phyloP scores from a whole-genome alignment of 2,329 filamentous ascomycete species.

The Macrophomina tecta region DNA sequence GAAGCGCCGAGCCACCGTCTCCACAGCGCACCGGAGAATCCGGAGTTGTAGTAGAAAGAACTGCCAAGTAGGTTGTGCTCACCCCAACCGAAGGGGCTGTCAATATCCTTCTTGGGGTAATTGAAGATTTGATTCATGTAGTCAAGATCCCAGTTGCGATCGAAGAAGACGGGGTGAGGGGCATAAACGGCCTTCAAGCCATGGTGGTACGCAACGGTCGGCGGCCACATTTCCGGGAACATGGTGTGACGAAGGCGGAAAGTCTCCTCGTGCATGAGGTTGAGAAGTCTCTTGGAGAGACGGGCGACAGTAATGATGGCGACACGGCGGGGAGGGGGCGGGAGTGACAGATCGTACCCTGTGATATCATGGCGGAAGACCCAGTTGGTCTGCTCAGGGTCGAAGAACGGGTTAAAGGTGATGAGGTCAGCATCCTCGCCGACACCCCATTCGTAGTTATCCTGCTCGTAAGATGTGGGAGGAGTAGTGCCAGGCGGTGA shows the following conservation, averaged over 20 bases:
- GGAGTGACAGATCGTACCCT: constrained; percentile 63
- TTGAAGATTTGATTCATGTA: constrained; percentile 57
- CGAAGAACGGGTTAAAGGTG: constrained; percentile 79
- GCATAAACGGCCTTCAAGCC: constrained; percentile 80
- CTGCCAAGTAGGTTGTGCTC: constrained; percentile 59
- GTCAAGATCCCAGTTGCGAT: constrained; percentile 69
- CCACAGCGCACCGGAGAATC: constrained; percentile 56
- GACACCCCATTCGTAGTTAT: constrained; percentile 77
- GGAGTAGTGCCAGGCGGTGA: constrained; percentile 68
- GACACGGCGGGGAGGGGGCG: constrained; percentile 70
- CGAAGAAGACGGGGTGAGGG: constrained; percentile 80
- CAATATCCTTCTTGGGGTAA: constrained; percentile 51
- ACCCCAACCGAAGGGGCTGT: constrained; percentile 58
- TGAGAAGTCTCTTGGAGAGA: constrained; percentile 72
- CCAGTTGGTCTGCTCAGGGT: constrained; percentile 75
- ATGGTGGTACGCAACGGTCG: constrained; percentile 75
- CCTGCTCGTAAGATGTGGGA: constrained; percentile 63
- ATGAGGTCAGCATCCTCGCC: constrained; percentile 77
- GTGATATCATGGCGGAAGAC: constrained; percentile 71
- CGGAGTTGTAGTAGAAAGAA: constrained; percentile 59
- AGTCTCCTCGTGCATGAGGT: constrained; percentile 80
- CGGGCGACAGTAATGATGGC: constrained; percentile 81
- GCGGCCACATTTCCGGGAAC: constrained; percentile 80
- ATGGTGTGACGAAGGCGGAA: constrained; percentile 73
- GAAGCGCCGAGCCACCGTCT: constrained; percentile 56